phyloP scores from a whole-genome alignment of 2,329 filamentous ascomycete genomes.

The Ophiosphaerella narmari region DNA sequence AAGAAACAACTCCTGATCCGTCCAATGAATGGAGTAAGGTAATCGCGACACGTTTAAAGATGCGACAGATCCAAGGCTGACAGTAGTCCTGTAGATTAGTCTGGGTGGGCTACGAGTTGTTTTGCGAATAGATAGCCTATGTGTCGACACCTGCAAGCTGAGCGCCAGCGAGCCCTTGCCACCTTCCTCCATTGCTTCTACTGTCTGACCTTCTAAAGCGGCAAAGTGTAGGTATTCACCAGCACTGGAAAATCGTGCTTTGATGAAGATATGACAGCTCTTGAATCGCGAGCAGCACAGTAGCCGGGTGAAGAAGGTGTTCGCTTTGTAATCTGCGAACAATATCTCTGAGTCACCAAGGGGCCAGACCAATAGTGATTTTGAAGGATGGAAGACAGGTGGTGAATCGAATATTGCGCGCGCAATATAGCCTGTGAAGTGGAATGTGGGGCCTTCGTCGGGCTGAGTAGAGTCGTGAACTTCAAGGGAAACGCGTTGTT shows the following conservation, averaged over 20 bases:
- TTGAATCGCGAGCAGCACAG: conserved; percentile 3
- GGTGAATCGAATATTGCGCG: conserved; percentile 1
- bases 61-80: not conserved
- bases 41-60: not conserved
- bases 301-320: conserved; percentile 1
- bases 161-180: not conserved
- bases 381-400: conserved; percentile 1
- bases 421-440: not conserved
- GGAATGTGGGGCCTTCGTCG: not conserved
- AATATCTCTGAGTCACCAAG: conserved; percentile 1
- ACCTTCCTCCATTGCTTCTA: not conserved
- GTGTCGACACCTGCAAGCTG: not conserved
- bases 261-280: conserved; percentile 2
- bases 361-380: not conserved
- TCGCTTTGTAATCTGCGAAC: conserved; percentile 2
- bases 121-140: not conserved
- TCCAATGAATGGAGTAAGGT: conserved; percentile 2
- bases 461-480: not conserved
- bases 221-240: conserved; percentile 1
- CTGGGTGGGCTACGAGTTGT: not conserved
- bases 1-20: not conserved
- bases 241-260: not conserved
- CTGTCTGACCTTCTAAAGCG: conserved; percentile 1
- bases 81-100: not conserved
- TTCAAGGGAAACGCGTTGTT: not conserved